Evolutionary conservation across 495 filamentous ascomycete genomes (phyloP), one percentile per base, ranked within the genome.

Genomic region (Aspergillus indologenus): DNA sequence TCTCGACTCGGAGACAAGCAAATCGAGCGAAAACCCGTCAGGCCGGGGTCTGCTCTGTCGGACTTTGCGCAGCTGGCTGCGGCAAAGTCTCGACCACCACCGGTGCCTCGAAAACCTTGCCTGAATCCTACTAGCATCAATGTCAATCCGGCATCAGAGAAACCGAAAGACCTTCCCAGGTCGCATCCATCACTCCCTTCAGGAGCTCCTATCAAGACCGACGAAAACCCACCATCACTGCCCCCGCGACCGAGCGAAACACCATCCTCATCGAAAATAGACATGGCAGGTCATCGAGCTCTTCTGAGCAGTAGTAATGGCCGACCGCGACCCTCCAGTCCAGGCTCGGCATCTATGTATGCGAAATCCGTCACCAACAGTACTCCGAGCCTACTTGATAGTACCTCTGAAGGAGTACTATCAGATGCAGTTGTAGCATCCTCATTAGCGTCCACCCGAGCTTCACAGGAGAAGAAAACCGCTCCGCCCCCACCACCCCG

Each of bases 361-460:
- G 61, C 56, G 6, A 61, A 23, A 29, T 70, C 72, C 3, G 64
- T 68, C 17, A 65, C 63, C 48, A 63, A 54, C 5, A 75, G 73
- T 55, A 70, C 60, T 56, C 57, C 68, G 0, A 72, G 65, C 58
- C 20, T 65, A 14, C 23, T 64, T n/a, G 65, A 72, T 45, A 65
- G 66, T 43, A 20, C 64, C 17, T 51, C 40, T 45, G 76, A 80
- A 61, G 78, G 82, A 61, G 75, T 75, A 14, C 75, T 84, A 7
- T 84, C 85, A 20, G 86, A 92, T 71, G 91, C 94, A 53, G 92
- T 96, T 61, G 81, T 94, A 44, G 94, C 91, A 21, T 90, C 91
- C 50, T 90, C 88, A 55, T 77, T 94, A 5, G 93, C 91, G 44
- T 88, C 91, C 6, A 83, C 88, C 3, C 82, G 85, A 4, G 81